Conservation (phyloP, 768 basidiomycete genomes). For the Pleurotus platypus region DNA sequence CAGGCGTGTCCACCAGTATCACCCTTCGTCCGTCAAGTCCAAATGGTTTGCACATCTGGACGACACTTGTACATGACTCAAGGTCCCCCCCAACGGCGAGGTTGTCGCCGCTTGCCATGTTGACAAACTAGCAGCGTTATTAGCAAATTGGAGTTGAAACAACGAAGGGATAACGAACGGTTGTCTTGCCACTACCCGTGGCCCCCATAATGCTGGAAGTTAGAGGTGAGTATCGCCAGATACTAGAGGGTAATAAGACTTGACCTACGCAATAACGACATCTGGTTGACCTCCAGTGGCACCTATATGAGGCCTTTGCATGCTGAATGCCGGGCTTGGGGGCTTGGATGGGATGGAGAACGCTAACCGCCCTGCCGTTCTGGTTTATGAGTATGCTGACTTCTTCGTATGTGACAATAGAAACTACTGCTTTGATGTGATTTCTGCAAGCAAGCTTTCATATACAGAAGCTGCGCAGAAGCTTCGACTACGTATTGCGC, state of each 20-base stretch:
- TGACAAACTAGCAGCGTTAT: constrained; percentile 41
- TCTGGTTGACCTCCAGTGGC: not conserved
- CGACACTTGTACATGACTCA: constrained; percentile 46
- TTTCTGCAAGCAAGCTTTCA: no score
- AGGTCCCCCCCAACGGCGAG: constrained; percentile 43
- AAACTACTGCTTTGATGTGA: no score
- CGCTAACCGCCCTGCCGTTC: no score
- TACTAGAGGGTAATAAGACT: not conserved
- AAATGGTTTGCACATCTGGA: constrained; percentile 41
- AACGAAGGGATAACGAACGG: not conserved
- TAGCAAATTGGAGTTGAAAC: not conserved
- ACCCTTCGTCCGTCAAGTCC: constrained; percentile 36
- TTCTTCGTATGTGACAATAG: no score
- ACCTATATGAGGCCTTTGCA: no score
- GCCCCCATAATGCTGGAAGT: not conserved
- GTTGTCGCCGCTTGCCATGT: constrained; percentile 44
- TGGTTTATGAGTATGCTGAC: no score
- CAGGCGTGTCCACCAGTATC: constrained; percentile 54
- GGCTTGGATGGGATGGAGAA: no score
- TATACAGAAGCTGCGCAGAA: no score
- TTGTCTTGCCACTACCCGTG: constrained; percentile 3
- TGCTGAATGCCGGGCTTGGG: no score
- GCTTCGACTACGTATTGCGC: no score
- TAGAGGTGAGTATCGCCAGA: not conserved
- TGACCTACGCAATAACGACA: not conserved